Evolutionary conservation across 2,329 filamentous ascomycete species (phyloP), one percentile per base, ranked within the genome.

Genomic region (Penicillium hordei): DNA sequence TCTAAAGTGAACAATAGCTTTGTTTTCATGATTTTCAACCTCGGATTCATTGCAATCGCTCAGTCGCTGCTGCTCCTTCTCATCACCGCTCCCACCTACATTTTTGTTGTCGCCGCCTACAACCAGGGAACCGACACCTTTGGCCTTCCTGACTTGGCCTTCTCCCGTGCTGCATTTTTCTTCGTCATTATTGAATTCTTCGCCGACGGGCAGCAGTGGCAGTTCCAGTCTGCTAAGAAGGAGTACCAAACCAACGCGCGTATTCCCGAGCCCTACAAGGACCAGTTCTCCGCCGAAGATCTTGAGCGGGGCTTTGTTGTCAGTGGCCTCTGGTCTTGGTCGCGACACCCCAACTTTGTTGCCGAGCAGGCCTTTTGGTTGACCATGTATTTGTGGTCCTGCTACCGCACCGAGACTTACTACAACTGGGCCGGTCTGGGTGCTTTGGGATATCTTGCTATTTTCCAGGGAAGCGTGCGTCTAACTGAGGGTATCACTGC

Each of bases 301-400:
- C 84, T 99, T 27, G 91, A 97, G 63, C 89, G 93, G 38, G 94
- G 94, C 42, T 99, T 99, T 76, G 82, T 90, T 63, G 89, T 90
- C 9, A 86, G 82, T 5, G 94, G 94, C 0, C 80, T 99, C 8
- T 99, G 90, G 88, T 88, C 87, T 0, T 92, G 88, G 79, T 93
- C 89, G 66, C 85, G 94, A 45, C 95, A 99, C 74, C 94, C 94
- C 48, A 99, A 99, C 75, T 99, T 97, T 70, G 86, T 90, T 5
- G 91, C 90, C 5, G 94, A 99, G 76, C 94, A 97, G 77, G 81
- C 86, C 31, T 86, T 97, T 67, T 99, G 94, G 94, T 82, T 96
- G 53, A 79, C 86, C 9, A 76, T 97, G 52, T 97, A 97, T 75
- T 85, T 91, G 69, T 99, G 93, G 94, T 86, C 84, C 64, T 93